phyloP scores from a whole-genome alignment of 2,329 filamentous ascomycete genomes.

The Sclerotinia trifoliorum region DNA sequence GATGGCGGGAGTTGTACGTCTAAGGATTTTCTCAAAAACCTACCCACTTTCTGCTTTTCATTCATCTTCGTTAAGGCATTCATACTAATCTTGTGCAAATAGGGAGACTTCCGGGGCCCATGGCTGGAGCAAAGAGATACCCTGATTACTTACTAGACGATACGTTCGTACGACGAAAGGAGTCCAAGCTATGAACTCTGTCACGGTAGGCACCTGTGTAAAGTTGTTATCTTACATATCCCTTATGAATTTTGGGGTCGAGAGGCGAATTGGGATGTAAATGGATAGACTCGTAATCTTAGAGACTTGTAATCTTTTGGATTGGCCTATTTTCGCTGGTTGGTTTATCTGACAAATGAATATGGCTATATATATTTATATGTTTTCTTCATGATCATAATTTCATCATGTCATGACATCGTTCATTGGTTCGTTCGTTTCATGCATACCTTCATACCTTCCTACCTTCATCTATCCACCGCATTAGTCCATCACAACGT shows the following conservation, averaged over 20 bases:
- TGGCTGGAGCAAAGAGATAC: constrained; percentile 30
- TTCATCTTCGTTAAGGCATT: not conserved
- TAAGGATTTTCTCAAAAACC: not conserved
- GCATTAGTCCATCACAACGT: not conserved
- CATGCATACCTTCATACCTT: not conserved
- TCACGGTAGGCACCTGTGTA: not conserved
- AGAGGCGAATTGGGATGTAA: not conserved
- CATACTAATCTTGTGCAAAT: constrained; percentile 1
- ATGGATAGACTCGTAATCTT: not conserved
- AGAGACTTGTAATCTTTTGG: not conserved
- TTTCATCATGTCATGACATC: not conserved
- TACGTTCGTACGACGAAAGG: constrained; percentile 25
- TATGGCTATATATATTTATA: not conserved
- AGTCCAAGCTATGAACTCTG: constrained; percentile 15
- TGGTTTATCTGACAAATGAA: not conserved
- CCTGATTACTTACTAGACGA: constrained; percentile 37
- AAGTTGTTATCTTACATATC: not conserved
- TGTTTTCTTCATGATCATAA: not conserved
- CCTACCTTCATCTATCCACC: not conserved
- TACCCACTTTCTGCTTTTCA: not conserved
- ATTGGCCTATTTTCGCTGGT: not conserved
- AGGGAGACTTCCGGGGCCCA: constrained; percentile 31
- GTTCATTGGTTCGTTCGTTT: too few relatives aligned
- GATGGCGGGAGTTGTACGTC: constrained; percentile 48
- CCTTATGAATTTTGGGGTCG: not conserved